phyloP scores from a whole-genome alignment of 306 rosid genomes.

The Malus asiatica region DNA sequence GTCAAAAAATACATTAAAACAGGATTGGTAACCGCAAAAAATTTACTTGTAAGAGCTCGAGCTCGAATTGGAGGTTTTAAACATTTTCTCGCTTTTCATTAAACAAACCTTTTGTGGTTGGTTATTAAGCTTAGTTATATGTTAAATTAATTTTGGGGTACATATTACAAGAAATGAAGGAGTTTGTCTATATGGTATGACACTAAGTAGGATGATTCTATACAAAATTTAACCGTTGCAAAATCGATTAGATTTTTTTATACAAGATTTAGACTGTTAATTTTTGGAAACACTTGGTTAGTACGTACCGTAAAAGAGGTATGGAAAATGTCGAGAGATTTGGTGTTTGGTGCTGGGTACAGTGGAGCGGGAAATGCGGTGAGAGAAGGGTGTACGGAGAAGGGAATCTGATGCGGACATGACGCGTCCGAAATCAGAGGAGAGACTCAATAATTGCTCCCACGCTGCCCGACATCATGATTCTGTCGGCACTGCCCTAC shows the following conservation, averaged over 20 bases:
- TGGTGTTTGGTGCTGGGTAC: constrained; percentile 17
- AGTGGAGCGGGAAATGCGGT: constrained; percentile 70
- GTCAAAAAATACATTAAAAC: too few relatives aligned
- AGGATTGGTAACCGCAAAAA: background rate
- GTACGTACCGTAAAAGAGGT: too few relatives aligned
- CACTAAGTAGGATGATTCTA: too few relatives aligned
- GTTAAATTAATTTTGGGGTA: background rate
- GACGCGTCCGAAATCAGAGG: constrained; percentile 96
- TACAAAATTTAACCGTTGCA: too few relatives aligned
- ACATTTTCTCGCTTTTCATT: background rate
- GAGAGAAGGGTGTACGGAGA: constrained; percentile 37
- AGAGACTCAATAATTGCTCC: constrained; percentile 74
- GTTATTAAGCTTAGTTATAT: background rate
- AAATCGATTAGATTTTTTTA: too few relatives aligned
- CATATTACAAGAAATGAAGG: background rate
- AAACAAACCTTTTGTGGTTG: background rate
- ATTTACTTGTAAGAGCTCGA: too few relatives aligned
- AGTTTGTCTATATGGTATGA: background rate
- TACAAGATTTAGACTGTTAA: too few relatives aligned
- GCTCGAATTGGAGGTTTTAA: background rate
- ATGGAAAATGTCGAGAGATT: background rate
- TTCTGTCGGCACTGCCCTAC: constrained; percentile 58
- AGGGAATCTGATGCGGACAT: constrained; percentile 90
- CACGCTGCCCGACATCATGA: constrained; percentile 91
- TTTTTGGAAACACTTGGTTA: background rate